Evolutionary conservation across 306 rosid genomes (phyloP).

Genomic region (Acacia crassicarpa): DNA sequence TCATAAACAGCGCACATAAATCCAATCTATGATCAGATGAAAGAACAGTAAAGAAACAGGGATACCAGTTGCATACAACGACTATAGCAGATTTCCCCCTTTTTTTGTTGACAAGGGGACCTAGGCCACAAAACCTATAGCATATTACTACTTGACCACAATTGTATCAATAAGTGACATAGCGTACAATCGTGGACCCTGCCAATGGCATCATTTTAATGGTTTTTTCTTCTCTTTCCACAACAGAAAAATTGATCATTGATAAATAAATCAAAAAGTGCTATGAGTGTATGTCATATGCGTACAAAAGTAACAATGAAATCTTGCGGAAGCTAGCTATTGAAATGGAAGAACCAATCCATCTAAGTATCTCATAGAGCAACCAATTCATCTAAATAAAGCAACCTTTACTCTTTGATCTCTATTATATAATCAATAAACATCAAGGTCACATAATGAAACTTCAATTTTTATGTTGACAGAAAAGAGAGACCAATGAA

Average conservation of each 20-base stretch:
- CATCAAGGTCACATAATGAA: background rate
- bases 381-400: background rate
- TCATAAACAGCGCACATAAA: constrained; percentile 4
- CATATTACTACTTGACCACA: background rate
- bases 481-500: background rate
- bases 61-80: background rate
- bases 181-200: background rate
- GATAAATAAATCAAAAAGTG: background rate
- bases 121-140: background rate
- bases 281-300: background rate
- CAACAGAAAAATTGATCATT: background rate
- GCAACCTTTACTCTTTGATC: background rate
- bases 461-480: background rate
- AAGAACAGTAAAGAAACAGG: background rate
- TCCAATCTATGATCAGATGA: background rate
- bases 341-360: background rate
- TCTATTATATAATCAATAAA: background rate
- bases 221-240: background rate
- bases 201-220: background rate
- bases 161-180: background rate
- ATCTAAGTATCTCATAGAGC: background rate
- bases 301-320: background rate
- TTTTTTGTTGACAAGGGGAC: background rate
- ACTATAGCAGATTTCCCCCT: background rate
- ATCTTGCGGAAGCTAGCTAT: background rate